Percentiles rank a stretch among this genome's conserved stretches.
phyloP scores from a whole-genome alignment of 2,329 filamentous ascomycete genomes.

The Cladosporium colombiae region DNA sequence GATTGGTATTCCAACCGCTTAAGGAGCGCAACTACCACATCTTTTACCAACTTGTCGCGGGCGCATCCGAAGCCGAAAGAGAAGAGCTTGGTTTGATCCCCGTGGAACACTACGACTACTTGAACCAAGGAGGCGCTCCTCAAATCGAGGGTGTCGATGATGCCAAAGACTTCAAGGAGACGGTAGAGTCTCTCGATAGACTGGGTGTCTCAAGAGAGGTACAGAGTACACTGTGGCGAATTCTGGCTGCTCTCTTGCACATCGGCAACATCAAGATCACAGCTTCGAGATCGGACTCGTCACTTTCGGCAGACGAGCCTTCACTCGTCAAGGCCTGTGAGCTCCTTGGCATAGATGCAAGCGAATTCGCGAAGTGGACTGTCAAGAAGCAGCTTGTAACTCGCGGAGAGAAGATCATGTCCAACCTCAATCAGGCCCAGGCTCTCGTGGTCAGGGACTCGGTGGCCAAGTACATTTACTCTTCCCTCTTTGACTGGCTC shows the following conservation, averaged over 20 bases:
- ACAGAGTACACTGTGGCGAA: slow-evolving; percentile 82
- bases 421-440: slow-evolving; percentile 90
- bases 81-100: slow-evolving; percentile 77
- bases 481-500: slow-evolving; percentile 96
- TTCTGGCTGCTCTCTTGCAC: slow-evolving; percentile 88
- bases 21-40: slow-evolving; percentile 99
- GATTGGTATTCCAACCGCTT: slow-evolving; percentile 93
- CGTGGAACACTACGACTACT: slow-evolving; percentile 89
- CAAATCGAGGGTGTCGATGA: slow-evolving; percentile 94
- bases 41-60: slow-evolving; percentile 95
- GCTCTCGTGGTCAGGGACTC: slow-evolving; percentile 94
- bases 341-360: slow-evolving; percentile 82
- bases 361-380: slow-evolving; percentile 94
- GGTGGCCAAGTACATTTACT: slow-evolving; percentile 98
- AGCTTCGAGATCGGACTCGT: slow-evolving; percentile 83
- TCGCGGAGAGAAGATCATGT: slow-evolving; percentile 94
- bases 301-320: slow-evolving; percentile 77
- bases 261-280: slow-evolving; percentile 96
- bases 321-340: slow-evolving; percentile 77
- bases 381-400: slow-evolving; percentile 98
- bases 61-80: slow-evolving; percentile 80
- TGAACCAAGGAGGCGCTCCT: slow-evolving; percentile 91
- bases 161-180: slow-evolving; percentile 88
- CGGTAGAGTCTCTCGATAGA: slow-evolving; percentile 79
- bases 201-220: slow-evolving; percentile 77